Evolutionary conservation across 495 filamentous ascomycete species (phyloP), one percentile per base, ranked within the genome.

Genomic region (Talaromyces thailandensis): DNA sequence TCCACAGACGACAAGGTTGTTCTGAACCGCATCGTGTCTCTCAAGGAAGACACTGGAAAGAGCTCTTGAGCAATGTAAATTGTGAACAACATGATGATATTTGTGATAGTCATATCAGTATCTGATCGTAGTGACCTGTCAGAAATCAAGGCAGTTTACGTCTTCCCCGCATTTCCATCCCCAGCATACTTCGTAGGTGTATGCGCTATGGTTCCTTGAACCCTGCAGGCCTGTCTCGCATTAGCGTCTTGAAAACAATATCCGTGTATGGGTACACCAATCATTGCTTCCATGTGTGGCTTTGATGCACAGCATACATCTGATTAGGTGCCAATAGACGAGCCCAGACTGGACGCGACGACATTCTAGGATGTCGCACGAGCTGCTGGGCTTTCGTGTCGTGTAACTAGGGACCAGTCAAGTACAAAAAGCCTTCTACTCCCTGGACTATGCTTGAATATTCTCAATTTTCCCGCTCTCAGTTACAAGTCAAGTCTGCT

Each of bases 41-140:
- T 98, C 66, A 97, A 96, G 80, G 93, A 98, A 74, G 92, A 95
- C 75, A 74, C 82, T 24, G 86, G 87, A 32, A 92, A 92, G 79
- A 51, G 37, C 18, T 62, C 35, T n/a, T 55, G 51, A 55, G 51
- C 51, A 25, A 50, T 61, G 29, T 21, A 25, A 35, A 63, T 43
- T 43, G 8, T 48, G 4, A 7, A 24, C n/a, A n/a, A 16, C 24
- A 52, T 1, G 51, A 5, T 26, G 51, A 55, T 55, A 26, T 14
- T 55, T n/a, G 12, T 28, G n/a, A 26, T 28, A 55, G 51, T 25
- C 24, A 25, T 55, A 55, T 23, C 51, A 55, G 3, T 55, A 26
- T 14, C 2, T n/a, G 40, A 5, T 45, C 32, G 2, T 14, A 35
- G 2, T 35, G 32, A n/a, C n/a, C n/a, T n/a, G n/a, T n/a, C n/a